Evolutionary conservation across 768 basidiomycete genomes (phyloP).

Genomic region (Leccinum barrowsii): DNA sequence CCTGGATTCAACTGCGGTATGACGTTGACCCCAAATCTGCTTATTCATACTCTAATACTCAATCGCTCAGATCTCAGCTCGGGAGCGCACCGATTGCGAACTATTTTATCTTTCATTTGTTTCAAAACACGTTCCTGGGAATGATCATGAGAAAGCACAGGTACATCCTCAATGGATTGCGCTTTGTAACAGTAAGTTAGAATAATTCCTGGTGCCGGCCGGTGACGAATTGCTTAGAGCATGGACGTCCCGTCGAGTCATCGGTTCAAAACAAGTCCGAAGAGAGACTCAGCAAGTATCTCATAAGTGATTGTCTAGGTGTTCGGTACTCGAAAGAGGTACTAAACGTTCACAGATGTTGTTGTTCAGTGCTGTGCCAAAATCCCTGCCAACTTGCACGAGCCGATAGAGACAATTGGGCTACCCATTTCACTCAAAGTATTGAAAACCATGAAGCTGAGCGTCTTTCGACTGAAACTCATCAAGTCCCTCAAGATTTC

Average conservation of each 20-base stretch:
- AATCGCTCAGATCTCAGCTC: constrained; percentile 53
- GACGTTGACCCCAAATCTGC: constrained; percentile 20
- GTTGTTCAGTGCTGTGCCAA: constrained; percentile 25
- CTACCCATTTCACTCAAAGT: constrained; percentile 42
- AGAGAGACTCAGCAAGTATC: constrained; percentile 55
- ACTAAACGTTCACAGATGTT: constrained; percentile 25
- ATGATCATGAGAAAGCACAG: constrained; percentile 40
- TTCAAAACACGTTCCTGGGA: constrained; percentile 40
- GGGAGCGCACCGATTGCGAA: constrained; percentile 78
- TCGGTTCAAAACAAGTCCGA: constrained; percentile 28
- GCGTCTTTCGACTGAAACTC: constrained; percentile 60
- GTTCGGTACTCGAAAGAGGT: neutral
- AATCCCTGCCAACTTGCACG: constrained; percentile 21
- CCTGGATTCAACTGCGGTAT: constrained; percentile 64
- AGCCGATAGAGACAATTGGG: constrained; percentile 14
- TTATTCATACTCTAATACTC: constrained; percentile 9
- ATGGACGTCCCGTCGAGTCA: constrained; percentile 49
- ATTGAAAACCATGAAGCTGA: constrained; percentile 66
- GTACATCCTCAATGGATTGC: constrained; percentile 64
- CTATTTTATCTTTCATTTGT: constrained; percentile 76
- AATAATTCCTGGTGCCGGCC: neutral
- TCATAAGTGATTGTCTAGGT: constrained; percentile 49
- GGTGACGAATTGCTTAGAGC: constrained; percentile 37
- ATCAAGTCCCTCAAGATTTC: constrained; percentile 44
- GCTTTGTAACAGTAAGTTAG: constrained; percentile 56